Base-by-base conservation (phyloP, 345 rosid species). In the Citrus sp. region DNA sequence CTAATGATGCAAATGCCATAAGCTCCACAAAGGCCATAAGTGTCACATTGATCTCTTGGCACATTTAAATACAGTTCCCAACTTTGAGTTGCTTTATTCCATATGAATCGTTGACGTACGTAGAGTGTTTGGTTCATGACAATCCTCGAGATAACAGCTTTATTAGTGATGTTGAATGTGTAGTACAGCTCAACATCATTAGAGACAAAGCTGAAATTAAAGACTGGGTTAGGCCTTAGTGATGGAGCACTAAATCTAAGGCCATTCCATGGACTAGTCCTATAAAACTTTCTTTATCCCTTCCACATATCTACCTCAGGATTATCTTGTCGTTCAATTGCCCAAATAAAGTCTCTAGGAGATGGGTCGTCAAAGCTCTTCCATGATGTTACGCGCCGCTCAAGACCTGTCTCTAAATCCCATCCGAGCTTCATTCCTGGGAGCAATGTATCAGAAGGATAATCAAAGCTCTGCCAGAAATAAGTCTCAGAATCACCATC, bases 261-360 rank as follows among this genome's bases (percentile, higher is more conserved):
- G 21, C 89, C 92, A 78, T 86, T 87, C 92, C 90, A 89, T 0
- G 88, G 82, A 6, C 91, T 87, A 9, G 81, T 82, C 0, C 89
- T 72, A 42, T 80, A 85, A 24, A 54, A 34, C 32, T 21, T 67
- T 16, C 35, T 14, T 19, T 69, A 61, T 12, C 77, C 63, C 16
- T 81, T 79, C 80, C 66, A 62, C n/a, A 86, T 73, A 22, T 80
- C 80, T 4, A 61, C 6, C 42, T 89, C 89, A 22, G 93, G 93
- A 67, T 76, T 81, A 27, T 77, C 84, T 34, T 49, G 60, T 13
- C n/a, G 76, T 12, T 81, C 77, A 6, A 88, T 0, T 25, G 80
- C 82, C 78, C 83, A 87, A 34, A 82, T 69, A 27, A 74, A 84
- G 54, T 76, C 85, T 7, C 90, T 88, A 0, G 89, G 79, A 22